Evolutionary conservation across 108 stramenopile species (phyloP).

Genomic region (Fistulifera solaris): DNA sequence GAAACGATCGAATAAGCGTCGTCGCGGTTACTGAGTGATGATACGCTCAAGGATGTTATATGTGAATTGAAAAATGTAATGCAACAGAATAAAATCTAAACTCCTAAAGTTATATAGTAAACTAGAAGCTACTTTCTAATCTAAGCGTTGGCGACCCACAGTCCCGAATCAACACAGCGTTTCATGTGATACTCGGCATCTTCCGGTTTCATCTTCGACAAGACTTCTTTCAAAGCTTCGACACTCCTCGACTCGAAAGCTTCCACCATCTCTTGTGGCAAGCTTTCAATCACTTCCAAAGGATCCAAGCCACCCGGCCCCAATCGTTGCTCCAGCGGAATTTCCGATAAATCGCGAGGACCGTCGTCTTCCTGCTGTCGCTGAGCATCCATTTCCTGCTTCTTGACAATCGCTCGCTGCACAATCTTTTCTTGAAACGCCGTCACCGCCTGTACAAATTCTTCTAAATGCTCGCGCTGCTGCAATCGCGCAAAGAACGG

Average conservation of each 20-base stretch:
- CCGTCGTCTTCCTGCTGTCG: constrained; percentile 50
- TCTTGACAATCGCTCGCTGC: constrained; percentile 86
- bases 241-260: constrained; percentile 90
- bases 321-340: constrained; percentile 75
- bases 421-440: constrained; percentile 81
- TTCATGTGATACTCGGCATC: constrained; percentile 96
- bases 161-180: constrained; percentile 84
- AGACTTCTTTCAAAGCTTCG: constrained; percentile 63
- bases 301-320: constrained; percentile 97
- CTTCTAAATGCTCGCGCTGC: constrained; percentile 63
- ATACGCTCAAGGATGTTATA: too few species aligned
- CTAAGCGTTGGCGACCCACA: constrained; percentile 66
- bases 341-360: constrained; percentile 45
- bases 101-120: too few species aligned
- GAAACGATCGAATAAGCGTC: too few species aligned
- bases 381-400: constrained; percentile 86
- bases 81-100: too few species aligned
- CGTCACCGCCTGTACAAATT: constrained; percentile 76
- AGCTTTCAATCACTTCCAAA: constrained; percentile 87
- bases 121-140: neutral
- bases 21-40: too few species aligned
- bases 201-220: constrained; percentile 62
- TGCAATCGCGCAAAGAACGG: constrained; percentile 89
- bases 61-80: too few species aligned
- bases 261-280: constrained; percentile 82